Base-by-base conservation (phyloP, 306 rosid genomes). In the Fragaria vesca region DNA sequence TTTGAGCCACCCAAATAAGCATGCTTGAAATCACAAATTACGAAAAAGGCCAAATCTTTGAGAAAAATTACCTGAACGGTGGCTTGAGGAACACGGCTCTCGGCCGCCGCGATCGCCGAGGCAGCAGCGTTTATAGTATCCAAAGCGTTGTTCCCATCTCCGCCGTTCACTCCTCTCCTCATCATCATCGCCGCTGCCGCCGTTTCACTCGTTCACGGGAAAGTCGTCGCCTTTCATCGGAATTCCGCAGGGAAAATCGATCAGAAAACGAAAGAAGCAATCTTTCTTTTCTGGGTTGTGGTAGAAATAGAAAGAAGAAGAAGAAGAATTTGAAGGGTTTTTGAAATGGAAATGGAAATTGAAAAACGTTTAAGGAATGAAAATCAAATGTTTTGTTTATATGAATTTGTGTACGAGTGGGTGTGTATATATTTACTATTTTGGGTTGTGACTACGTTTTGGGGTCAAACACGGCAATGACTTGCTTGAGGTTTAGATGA, bases 101-200 rank as follows among this genome's bases (percentile, higher is more conserved):
- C 97, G 2, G 89, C 81, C 26, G 91, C 71, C 17, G 91, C 94
- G 78, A 96, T 93, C 73, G 89, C 97, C 69, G 87, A 82, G 15
- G 99, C 99, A 57, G 99, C 99, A 67, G 99, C 98, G 91, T 87
- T 91, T 11, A 96, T 90, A 67, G 97, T 96, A 17, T 93, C 93
- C 45, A 93, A 76, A 73, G 98, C 81, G 85, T 76, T 91, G 84
- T 71, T 80, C 16, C 72, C 66, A 66, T 78, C 86, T 48, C 85
- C 82, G 51, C 86, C 88, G 76, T 77, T 71, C 38, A 26, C 77
- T 26, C 90, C 80, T 72, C 86, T 88, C 96, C 87, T 91, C 75
- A 34, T 84, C 84, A 43, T 74, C 3, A 28, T 69, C 54, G 2
- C 82, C 84, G 38, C 83, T 83, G 38, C 45, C 60, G 30, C 62